Percentiles rank a stretch among this genome's conserved stretches.
Evolutionary conservation across 106 monocot species (phyloP).

Genomic region (Allium cepa): DNA sequence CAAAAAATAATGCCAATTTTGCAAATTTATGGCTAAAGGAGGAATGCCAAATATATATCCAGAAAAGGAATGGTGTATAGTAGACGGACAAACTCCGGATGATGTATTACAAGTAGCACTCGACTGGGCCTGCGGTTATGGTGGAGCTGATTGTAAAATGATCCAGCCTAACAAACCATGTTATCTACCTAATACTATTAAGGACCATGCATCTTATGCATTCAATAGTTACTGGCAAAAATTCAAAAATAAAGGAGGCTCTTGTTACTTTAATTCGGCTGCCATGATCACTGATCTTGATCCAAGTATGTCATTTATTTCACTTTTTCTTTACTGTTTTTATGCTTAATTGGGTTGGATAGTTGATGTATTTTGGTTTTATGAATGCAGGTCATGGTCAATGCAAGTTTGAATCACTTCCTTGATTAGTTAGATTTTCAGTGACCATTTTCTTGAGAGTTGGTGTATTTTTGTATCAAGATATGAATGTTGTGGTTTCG

Average conservation of each 20-base stretch:
- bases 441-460: neutral
- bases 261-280: constrained; percentile 75
- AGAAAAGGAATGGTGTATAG: constrained; percentile 77
- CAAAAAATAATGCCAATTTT: neutral
- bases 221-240: constrained; percentile 97
- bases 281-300: constrained; percentile 73
- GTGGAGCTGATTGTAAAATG: constrained; percentile 71
- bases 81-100: constrained; percentile 71
- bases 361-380: neutral
- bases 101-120: constrained; percentile 70
- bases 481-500: too few species aligned
- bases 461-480: neutral
- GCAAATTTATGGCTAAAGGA: constrained; percentile 6
- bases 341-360: too few species aligned
- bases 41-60: constrained; percentile 4
- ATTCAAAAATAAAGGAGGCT: constrained; percentile 60
- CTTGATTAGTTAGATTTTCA: constrained; percentile 12
- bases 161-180: constrained; percentile 52
- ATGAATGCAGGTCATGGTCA: constrained; percentile 55
- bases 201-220: constrained; percentile 76
- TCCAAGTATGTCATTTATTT: constrained; percentile 49
- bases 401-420: constrained; percentile 47
- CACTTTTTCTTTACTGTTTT: neutral
- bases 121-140: constrained; percentile 83
- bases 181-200: constrained; percentile 68